These are phyloP conservation scores for Aspergillus saccharolyticus DNA, from an alignment of 495 filamentous ascomycete genomes.

Conservation along the genomic window DNA sequence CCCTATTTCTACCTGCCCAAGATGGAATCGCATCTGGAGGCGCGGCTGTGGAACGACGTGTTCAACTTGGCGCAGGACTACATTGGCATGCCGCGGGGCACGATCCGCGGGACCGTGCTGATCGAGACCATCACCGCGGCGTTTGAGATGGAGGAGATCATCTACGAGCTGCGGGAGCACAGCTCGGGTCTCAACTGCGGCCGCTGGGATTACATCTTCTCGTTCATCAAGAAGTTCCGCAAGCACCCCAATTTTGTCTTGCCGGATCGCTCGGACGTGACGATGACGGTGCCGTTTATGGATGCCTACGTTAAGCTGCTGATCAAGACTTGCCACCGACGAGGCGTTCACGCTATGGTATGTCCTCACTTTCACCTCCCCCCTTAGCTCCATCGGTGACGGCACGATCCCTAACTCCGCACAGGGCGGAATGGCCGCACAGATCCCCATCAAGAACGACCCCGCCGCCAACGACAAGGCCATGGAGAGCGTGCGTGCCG, in stretches of 20 bases:
- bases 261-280: constrained; percentile 84
- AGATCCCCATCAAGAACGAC: constrained; percentile 94
- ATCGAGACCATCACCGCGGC: constrained; percentile 98
- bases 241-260: constrained; percentile 89
- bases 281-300: constrained; percentile 99
- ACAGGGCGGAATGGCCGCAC: constrained; percentile 92
- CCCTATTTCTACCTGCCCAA: constrained; percentile 99
- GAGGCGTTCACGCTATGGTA: constrained; percentile 93
- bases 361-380: background rate
- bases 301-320: constrained; percentile 93
- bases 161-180: constrained; percentile 98
- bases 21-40: constrained; percentile 98
- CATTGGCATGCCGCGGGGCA: constrained; percentile 81
- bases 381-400: background rate
- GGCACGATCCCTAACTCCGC: constrained; percentile 10
- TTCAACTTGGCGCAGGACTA: constrained; percentile 97
- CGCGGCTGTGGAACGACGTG: constrained; percentile 95
- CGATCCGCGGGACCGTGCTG: constrained; percentile 90
- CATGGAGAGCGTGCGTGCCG: constrained; percentile 87
- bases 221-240: constrained; percentile 99
- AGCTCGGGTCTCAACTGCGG: constrained; percentile 96
- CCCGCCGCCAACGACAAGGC: constrained; percentile 25
- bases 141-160: constrained; percentile 99
- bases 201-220: constrained; percentile 99
- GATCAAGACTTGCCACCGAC: constrained; percentile 94